Evolutionary conservation across 208 protist species (phyloP).

Genomic region (Acanthamoeba rhysodes): DNA sequence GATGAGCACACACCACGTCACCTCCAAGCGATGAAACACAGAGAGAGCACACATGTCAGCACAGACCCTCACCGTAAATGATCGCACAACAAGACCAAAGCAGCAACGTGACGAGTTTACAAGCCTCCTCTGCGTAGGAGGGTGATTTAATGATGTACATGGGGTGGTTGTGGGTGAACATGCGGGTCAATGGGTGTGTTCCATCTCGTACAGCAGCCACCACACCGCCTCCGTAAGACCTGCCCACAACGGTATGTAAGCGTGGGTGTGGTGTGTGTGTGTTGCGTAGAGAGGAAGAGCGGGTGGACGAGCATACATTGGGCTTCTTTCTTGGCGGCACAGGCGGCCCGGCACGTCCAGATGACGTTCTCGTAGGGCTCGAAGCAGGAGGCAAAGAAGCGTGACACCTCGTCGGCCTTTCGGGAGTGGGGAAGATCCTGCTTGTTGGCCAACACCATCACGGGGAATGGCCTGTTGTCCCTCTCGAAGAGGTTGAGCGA

Average conservation of each 20-base stretch:
- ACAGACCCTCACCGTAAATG: no score
- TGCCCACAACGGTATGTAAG: not conserved
- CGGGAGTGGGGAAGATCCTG: not conserved
- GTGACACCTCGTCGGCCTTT: not conserved
- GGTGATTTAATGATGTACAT: not conserved
- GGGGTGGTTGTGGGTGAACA: not conserved
- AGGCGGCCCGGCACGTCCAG: slow-evolving; percentile 9
- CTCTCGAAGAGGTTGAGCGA: slow-evolving; percentile 38
- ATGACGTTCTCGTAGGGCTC: slow-evolving; percentile 22
- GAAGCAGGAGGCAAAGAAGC: slow-evolving; percentile 20
- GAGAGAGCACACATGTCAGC: no score
- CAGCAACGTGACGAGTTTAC: no score
- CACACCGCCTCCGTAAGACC: slow-evolving; percentile 19
- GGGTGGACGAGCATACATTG: not conserved
- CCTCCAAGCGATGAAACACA: no score
- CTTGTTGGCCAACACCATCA: slow-evolving; percentile 51
- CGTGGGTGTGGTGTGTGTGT: no score
- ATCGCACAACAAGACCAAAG: no score
- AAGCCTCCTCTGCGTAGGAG: no score
- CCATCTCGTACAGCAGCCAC: slow-evolving; percentile 62
- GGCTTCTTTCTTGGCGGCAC: not conserved
- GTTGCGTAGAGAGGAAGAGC: not conserved
- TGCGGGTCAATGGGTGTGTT: not conserved
- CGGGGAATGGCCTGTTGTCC: slow-evolving; percentile 32
- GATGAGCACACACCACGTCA: no score